Percentiles rank a stretch among this genome's conserved stretches.
Conservation (phyloP, 2,329 filamentous ascomycete species). For the Bipolaris sorokiniana region DNA sequence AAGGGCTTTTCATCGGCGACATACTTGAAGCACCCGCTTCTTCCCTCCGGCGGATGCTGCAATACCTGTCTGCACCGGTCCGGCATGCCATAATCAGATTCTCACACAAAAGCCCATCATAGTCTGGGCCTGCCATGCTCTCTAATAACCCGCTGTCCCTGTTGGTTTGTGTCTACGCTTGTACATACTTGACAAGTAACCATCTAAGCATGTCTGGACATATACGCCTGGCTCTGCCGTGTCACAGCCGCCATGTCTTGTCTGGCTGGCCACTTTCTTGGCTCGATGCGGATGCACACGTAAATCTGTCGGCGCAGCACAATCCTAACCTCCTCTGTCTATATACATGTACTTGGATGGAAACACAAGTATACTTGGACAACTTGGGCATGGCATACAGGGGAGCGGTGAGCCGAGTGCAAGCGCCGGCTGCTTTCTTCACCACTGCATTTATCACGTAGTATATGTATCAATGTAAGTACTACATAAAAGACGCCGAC, state of each 20-base stretch:
- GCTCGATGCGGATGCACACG: slow-evolving; percentile 20
- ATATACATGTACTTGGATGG: slow-evolving; percentile 23
- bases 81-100: slow-evolving; percentile 36
- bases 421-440: slow-evolving; percentile 14
- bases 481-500: background rate
- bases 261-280: slow-evolving; percentile 16
- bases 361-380: slow-evolving; percentile 7
- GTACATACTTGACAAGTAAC: no score
- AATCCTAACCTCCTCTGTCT: background rate
- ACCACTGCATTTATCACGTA: slow-evolving; percentile 6
- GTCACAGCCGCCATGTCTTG: slow-evolving; percentile 19
- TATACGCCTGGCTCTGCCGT: background rate
- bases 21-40: background rate
- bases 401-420: slow-evolving; percentile 40
- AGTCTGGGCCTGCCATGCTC: slow-evolving; percentile 35
- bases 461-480: background rate
- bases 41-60: slow-evolving; percentile 27
- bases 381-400: slow-evolving; percentile 19
- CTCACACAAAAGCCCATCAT: slow-evolving; percentile 22
- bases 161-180: no score
- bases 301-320: slow-evolving; percentile 21
- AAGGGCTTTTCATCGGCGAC: slow-evolving; percentile 26
- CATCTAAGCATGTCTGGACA: no score
- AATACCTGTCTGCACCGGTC: slow-evolving; percentile 35
- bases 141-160: background rate